Conservation (phyloP, 2,329 filamentous ascomycete species). For the Podosphaera xanthii region DNA sequence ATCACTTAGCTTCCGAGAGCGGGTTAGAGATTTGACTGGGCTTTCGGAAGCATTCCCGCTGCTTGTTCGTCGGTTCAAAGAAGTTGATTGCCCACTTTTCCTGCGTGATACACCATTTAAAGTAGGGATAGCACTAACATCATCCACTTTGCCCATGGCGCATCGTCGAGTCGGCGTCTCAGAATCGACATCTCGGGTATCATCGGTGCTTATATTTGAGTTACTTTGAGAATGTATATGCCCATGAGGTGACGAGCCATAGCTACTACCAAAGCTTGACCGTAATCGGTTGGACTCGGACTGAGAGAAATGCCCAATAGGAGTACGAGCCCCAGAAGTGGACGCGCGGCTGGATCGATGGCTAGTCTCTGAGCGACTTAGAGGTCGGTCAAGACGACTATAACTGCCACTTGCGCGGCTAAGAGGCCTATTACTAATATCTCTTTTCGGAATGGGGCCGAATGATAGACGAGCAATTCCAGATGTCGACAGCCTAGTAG, state of each 20-base stretch:
- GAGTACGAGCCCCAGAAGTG: constrained; percentile 15
- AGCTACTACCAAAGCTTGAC: constrained; percentile 15
- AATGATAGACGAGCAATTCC: constrained; percentile 41
- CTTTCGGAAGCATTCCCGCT: constrained; percentile 12
- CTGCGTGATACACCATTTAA: constrained; percentile 24
- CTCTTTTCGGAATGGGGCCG: constrained; percentile 33
- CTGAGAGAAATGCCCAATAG: constrained; percentile 16
- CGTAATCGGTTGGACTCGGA: constrained; percentile 15
- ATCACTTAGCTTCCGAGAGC: constrained; percentile 25
- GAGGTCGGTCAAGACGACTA: constrained; percentile 13
- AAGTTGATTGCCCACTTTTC: constrained; percentile 21
- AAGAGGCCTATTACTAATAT: constrained; percentile 10
- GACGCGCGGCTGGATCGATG: constrained; percentile 15
- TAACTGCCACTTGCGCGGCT: constrained; percentile 15
- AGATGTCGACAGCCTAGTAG: constrained; percentile 35
- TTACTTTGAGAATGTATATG: constrained; percentile 17
- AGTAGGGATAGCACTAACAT: constrained; percentile 25
- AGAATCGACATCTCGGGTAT: constrained; percentile 12
- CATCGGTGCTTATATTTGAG: constrained; percentile 14
- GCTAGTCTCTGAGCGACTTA: constrained; percentile 12
- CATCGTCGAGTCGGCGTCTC: constrained; percentile 23
- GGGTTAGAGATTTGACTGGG: constrained; percentile 11
- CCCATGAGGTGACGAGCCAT: constrained; percentile 9
- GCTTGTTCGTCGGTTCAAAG: constrained; percentile 10
- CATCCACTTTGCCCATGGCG: constrained; percentile 20